Evolutionary conservation across 768 basidiomycete species (phyloP).

Genomic region (Lactarius deliciosus): DNA sequence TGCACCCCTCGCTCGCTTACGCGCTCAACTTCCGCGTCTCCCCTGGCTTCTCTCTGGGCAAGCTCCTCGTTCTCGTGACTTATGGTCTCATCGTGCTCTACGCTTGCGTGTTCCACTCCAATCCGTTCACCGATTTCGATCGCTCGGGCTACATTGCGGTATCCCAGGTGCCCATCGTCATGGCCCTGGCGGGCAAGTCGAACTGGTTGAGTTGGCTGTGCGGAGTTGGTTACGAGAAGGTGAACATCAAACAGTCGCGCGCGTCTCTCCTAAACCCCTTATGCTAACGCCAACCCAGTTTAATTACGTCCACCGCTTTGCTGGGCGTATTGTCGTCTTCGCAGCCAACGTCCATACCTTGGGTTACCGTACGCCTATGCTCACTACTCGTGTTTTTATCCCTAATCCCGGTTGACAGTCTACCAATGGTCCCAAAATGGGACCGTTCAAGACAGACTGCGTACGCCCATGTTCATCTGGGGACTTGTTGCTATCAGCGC

Average conservation of each 20-base stretch:
- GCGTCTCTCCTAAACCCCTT: neutral
- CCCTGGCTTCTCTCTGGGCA: conserved; percentile 41
- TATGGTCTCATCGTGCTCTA: conserved; percentile 42
- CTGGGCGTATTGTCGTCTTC: conserved; percentile 44
- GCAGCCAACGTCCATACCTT: conserved; percentile 44
- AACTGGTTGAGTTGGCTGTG: conserved; percentile 43
- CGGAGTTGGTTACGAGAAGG: conserved; percentile 50
- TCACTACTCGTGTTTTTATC: neutral
- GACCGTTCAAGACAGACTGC: neutral
- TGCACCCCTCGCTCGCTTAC: conserved; percentile 37
- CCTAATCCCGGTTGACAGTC: conserved; percentile 10
- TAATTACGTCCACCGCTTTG: conserved; percentile 57
- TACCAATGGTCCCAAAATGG: conserved; percentile 17
- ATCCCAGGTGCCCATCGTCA: conserved; percentile 48
- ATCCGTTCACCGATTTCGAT: conserved; percentile 38
- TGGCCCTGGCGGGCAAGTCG: conserved; percentile 51
- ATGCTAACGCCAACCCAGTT: conserved; percentile 37
- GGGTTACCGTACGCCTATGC: conserved; percentile 39
- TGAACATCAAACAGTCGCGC: conserved; percentile 28
- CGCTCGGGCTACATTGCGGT: conserved; percentile 41
- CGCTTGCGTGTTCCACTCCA: conserved; percentile 38
- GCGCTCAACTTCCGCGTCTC: conserved; percentile 38
- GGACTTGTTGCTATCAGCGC: conserved; percentile 40
- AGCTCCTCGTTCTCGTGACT: conserved; percentile 37
- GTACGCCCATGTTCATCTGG: conserved; percentile 17